Evolutionary conservation across 2,329 filamentous ascomycete species (phyloP).

Genomic region (Dactylellina leptospora): DNA sequence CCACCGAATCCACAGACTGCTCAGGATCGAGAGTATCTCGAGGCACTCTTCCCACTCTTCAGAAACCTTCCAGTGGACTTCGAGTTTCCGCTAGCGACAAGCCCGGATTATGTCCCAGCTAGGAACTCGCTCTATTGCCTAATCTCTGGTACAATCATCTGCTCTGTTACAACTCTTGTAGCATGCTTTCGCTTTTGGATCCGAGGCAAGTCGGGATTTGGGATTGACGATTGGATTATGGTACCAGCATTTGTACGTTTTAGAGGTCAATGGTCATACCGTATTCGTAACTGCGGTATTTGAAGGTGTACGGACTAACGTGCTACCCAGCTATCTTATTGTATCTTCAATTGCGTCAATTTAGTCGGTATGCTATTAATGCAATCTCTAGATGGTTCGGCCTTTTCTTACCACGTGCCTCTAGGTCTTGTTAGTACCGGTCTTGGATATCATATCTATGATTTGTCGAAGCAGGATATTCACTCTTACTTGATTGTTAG

Average conservation of each 20-base stretch:
- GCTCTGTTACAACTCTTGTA: constrained; percentile 32
- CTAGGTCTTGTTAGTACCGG: constrained; percentile 38
- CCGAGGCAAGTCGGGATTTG: constrained; percentile 33
- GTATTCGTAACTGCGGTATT: too few species aligned
- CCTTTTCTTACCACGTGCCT: background rate
- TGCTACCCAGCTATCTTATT: constrained; percentile 24
- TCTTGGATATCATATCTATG: constrained; percentile 47
- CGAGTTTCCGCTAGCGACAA: constrained; percentile 33
- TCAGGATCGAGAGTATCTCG: constrained; percentile 41
- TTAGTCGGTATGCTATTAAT: constrained; percentile 29
- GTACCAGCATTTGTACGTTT: constrained; percentile 48
- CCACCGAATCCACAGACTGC: constrained; percentile 41
- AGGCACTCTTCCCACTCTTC: constrained; percentile 46
- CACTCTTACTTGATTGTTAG: constrained; percentile 43
- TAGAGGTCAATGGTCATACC: too few species aligned
- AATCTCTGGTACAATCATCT: constrained; percentile 31
- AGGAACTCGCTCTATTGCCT: constrained; percentile 44
- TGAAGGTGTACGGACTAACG: background rate
- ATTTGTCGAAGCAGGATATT: constrained; percentile 46
- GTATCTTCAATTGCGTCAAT: constrained; percentile 51
- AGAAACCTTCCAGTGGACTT: constrained; percentile 26
- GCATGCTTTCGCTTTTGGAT: constrained; percentile 51
- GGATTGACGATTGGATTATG: constrained; percentile 52
- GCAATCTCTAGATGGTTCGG: background rate
- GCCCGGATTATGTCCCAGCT: constrained; percentile 35